Percentiles rank a stretch among this genome's conserved stretches.
These are phyloP conservation scores for Eucalyptus grandis DNA, from an alignment of 345 rosid genomes.

Conservation along the genomic window DNA sequence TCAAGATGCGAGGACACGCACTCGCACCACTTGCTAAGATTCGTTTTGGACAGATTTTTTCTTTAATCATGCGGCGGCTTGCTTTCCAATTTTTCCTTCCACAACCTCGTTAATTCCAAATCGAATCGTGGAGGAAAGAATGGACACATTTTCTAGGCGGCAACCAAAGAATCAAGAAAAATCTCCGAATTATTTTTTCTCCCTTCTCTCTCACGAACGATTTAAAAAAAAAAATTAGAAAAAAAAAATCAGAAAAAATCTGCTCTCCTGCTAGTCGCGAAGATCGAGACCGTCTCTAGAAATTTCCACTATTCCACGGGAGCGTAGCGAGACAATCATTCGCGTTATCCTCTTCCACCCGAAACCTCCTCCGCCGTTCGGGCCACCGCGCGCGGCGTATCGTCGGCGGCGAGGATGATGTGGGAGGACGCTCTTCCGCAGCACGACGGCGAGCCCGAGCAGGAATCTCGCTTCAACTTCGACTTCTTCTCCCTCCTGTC, in stretches of 20 bases:
- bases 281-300: background rate
- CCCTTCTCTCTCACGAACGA: background rate
- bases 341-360: background rate
- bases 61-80: background rate
- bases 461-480: slow-evolving; percentile 35
- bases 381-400: background rate
- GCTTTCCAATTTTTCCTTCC: background rate
- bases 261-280: background rate
- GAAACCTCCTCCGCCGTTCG: background rate
- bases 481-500: slow-evolving; percentile 57
- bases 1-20: background rate
- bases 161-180: background rate
- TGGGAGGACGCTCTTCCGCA: slow-evolving; percentile 15
- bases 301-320: background rate
- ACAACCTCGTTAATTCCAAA: background rate
- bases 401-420: slow-evolving; percentile 4
- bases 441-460: background rate
- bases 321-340: background rate
- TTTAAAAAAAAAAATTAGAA: background rate
- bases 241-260: background rate
- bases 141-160: background rate
- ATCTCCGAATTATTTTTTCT: background rate
- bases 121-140: too few relatives aligned
- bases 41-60: background rate
- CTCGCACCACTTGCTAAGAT: background rate